Evolutionary conservation across 768 basidiomycete species (phyloP), one percentile per base, ranked within the genome.

Genomic region (Omphalotus guepiniiformis): DNA sequence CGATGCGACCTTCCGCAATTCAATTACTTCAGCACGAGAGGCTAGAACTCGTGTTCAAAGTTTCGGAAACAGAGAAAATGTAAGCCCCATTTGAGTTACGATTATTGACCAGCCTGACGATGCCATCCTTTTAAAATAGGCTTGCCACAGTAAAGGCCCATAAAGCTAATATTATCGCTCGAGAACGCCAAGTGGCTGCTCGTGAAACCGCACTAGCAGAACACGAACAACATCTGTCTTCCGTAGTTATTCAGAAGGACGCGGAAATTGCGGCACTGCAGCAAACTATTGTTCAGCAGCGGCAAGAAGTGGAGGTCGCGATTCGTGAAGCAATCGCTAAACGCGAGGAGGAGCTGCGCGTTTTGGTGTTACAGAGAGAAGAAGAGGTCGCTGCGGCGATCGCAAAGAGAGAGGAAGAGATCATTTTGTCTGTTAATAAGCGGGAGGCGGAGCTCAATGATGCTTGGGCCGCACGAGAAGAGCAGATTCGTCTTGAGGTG

Each of bases 21-120:
- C 88, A 89, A 59, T 75, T 92, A 7, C 76, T 92, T 13, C 85
- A 88, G 56, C 84, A 89, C 51, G 89, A 93, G 57, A 78, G 87
- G 0, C 58, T 92, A 3, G 78, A 84, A 29, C 73, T 87, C 12
- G 82, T 82, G 0, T 75, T 75, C 57, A 87, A 86, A 56, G 80
- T 90, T 15, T 63, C 78, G 7, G 88, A 91, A 57, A 80, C 87
- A 0, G 83, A 89, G 55, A 90, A 87, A 55, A 81, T 89, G 89
- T 88, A 50, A 23, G 78, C 56, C 45, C 18, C n/a, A 45, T 23
- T 28, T 28, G 13, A 16, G n/a, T 53, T 26, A 27, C 27, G 21
- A 45, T 36, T 9, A 6, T 15, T 19, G 16, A 15, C 21, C 16
- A 28, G 26, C 19, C 8, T 29, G 32, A 23, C 46, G 9, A 42